Conservation (phyloP, 768 basidiomycete species). For the Leccinum uliginosum region DNA sequence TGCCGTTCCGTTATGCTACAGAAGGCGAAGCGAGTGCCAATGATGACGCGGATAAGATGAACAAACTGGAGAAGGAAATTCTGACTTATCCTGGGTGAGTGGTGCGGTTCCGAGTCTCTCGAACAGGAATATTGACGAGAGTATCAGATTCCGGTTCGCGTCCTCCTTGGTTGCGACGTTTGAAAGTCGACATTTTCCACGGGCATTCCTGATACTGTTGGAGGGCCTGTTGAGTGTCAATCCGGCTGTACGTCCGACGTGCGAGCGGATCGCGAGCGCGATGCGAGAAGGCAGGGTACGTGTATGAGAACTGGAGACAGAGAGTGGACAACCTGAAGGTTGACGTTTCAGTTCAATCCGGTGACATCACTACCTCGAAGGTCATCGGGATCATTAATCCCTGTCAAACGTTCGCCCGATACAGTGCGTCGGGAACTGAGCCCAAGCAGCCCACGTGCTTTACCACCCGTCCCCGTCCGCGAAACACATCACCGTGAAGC, state of each 20-base stretch:
- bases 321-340: background rate
- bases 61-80: slow-evolving; percentile 70
- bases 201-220: slow-evolving; percentile 65
- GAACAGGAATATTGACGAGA: slow-evolving; percentile 8
- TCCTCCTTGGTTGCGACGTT: slow-evolving; percentile 51
- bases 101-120: background rate
- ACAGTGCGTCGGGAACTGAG: slow-evolving; percentile 12
- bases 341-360: slow-evolving; percentile 29
- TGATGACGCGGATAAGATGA: slow-evolving; percentile 61
- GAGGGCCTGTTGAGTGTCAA: slow-evolving; percentile 64
- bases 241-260: slow-evolving; percentile 61
- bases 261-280: slow-evolving; percentile 66
- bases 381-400: slow-evolving; percentile 21
- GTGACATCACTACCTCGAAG: slow-evolving; percentile 1
- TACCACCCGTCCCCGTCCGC: slow-evolving; percentile 12
- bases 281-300: slow-evolving; percentile 71
- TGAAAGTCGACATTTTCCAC: slow-evolving; percentile 67
- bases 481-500: slow-evolving; percentile 6
- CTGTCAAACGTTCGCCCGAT: slow-evolving; percentile 16
- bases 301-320: slow-evolving; percentile 5
- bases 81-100: slow-evolving; percentile 67
- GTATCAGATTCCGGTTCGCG: slow-evolving; percentile 50
- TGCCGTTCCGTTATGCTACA: slow-evolving; percentile 77
- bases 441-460: slow-evolving; percentile 7
- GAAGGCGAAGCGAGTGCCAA: slow-evolving; percentile 49